A percentile compares a stretch with the other conserved stretches of the same genome.
phyloP scores from a whole-genome alignment of 2,329 filamentous ascomycete species.

The Fusarium sp. region DNA sequence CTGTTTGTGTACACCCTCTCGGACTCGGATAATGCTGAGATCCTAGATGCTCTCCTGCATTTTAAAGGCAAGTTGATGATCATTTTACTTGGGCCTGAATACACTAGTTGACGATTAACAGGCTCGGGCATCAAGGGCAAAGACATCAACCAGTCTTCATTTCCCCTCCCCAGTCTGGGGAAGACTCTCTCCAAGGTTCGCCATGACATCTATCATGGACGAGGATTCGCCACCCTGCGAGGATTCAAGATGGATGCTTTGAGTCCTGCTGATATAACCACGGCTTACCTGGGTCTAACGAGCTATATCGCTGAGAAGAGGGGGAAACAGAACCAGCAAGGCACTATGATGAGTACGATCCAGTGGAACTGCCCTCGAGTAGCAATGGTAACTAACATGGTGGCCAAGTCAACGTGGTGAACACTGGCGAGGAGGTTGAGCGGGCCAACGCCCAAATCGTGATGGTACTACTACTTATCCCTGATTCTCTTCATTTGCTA shows the following conservation, averaged over 20 bases:
- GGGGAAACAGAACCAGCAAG: slow-evolving; percentile 55
- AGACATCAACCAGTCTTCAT: slow-evolving; percentile 42
- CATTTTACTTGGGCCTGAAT: neutral
- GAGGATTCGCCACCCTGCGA: slow-evolving; percentile 64
- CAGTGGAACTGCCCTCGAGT: slow-evolving; percentile 24
- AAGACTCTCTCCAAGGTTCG: slow-evolving; percentile 55
- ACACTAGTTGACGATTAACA: neutral
- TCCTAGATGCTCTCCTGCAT: neutral
- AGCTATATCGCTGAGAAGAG: slow-evolving; percentile 61
- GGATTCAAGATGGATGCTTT: slow-evolving; percentile 60
- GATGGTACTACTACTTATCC: neutral
- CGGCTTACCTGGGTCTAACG: slow-evolving; percentile 64
- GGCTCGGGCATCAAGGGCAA: neutral
- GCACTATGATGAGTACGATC: slow-evolving; percentile 21
- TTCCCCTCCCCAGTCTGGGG: slow-evolving; percentile 61
- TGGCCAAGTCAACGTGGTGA: neutral
- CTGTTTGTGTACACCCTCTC: slow-evolving; percentile 3
- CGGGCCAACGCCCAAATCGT: neutral
- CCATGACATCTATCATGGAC: slow-evolving; percentile 59
- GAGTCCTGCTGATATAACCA: slow-evolving; percentile 60
- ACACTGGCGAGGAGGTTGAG: neutral
- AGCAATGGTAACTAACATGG: slow-evolving; percentile 38
- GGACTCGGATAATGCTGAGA: slow-evolving; percentile 4
- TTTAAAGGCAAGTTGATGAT: slow-evolving; percentile 2
- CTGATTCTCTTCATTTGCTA: neutral